Conservation (phyloP, 2,329 filamentous ascomycete species). For the Ophiobolus disseminans region DNA sequence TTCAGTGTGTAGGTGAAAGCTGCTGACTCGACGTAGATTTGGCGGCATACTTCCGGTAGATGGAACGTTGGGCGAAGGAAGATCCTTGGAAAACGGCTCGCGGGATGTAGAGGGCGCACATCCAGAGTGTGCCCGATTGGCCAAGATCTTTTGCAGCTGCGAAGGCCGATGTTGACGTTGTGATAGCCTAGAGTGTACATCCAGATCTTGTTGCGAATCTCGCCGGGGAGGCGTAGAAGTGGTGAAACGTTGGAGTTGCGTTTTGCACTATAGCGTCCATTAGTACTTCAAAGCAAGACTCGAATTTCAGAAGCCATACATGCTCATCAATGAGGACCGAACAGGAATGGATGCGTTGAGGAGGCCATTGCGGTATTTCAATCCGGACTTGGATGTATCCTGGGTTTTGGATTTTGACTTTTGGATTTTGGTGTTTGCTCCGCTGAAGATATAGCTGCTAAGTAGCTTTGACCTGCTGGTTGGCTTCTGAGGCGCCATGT, state of each 20-base stretch:
- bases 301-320: too few species aligned
- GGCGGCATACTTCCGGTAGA: conserved; percentile 15
- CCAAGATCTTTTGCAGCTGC: background rate
- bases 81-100: background rate
- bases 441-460: background rate
- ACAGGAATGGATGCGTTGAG: background rate
- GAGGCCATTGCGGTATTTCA: background rate
- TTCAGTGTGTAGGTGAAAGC: conserved; percentile 15
- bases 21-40: conserved; percentile 16
- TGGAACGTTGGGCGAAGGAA: conserved; percentile 4
- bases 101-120: background rate
- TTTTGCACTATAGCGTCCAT: conserved; percentile 8
- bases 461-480: background rate
- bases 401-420: background rate
- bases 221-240: background rate
- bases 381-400: too few species aligned
- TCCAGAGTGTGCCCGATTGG: background rate
- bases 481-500: background rate
- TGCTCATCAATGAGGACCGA: background rate
- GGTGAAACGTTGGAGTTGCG: background rate
- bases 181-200: background rate
- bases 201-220: background rate
- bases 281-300: too few species aligned
- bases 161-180: background rate
- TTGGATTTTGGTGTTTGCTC: background rate